phyloP scores from a whole-genome alignment of 805 yeast genomes.

The Vanderwaltozyma verrucispora region DNA sequence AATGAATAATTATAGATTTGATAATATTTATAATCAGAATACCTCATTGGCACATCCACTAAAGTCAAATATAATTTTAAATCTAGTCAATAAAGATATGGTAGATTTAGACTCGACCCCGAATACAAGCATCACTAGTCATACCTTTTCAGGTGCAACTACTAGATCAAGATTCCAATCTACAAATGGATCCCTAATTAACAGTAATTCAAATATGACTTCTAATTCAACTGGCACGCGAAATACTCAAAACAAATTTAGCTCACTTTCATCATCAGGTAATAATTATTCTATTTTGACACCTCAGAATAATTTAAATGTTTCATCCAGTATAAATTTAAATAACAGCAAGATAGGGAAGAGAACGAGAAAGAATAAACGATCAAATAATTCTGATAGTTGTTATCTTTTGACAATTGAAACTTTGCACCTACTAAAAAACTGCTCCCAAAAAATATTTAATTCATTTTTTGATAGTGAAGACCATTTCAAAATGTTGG shows the following conservation, averaged over 20 bases:
- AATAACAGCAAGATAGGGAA: background rate
- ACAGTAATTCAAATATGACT: background rate
- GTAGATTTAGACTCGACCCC: too few species aligned
- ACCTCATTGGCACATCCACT: background rate
- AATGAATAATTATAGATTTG: background rate
- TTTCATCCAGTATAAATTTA: too few species aligned
- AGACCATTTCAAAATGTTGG: background rate
- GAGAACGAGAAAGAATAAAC: background rate
- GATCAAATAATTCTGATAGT: background rate
- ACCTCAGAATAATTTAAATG: too few species aligned
- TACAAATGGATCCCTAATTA: background rate
- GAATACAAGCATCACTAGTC: background rate
- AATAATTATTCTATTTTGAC: too few species aligned
- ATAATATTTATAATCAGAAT: background rate
- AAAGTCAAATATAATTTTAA: background rate
- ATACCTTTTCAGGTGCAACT: background rate
- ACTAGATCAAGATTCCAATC: background rate
- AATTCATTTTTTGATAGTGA: background rate
- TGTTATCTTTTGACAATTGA: constrained; percentile 16
- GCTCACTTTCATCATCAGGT: too few species aligned
- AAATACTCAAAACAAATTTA: too few species aligned
- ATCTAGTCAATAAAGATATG: background rate
- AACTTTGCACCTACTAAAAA: constrained; percentile 16
- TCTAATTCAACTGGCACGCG: too few species aligned
- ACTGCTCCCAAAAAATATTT: background rate